phyloP scores from a whole-genome alignment of 768 basidiomycete species.

The Nidularia sp. region DNA sequence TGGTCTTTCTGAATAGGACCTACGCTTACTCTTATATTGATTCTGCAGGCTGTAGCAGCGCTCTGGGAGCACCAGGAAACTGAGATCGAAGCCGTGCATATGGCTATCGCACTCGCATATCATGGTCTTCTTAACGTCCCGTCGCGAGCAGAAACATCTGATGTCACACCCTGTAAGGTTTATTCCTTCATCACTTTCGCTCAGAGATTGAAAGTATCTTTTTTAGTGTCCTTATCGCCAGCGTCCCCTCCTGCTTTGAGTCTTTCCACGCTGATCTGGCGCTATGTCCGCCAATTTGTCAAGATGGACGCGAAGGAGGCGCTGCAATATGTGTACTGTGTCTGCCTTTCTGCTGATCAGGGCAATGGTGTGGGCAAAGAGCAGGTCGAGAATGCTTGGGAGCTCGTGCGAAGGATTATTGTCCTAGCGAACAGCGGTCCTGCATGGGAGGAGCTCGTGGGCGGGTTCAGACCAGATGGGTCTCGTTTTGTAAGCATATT shows the following conservation, averaged over 20 bases:
- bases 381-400: conserved; percentile 80
- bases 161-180: conserved; percentile 77
- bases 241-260: conserved; percentile 68
- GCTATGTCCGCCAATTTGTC: conserved; percentile 89
- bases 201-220: background rate
- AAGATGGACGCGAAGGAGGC: conserved; percentile 93
- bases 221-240: conserved; percentile 66
- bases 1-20: background rate
- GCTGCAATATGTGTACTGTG: conserved; percentile 89
- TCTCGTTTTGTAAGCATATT: conserved; percentile 68
- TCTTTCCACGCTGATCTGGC: conserved; percentile 83
- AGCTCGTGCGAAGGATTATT: conserved; percentile 73
- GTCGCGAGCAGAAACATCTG: conserved; percentile 74
- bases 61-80: conserved; percentile 84
- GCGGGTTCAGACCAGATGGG: conserved; percentile 88
- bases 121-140: conserved; percentile 89
- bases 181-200: background rate
- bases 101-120: conserved; percentile 88
- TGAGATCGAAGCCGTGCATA: conserved; percentile 91
- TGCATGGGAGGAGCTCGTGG: conserved; percentile 90
- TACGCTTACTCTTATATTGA: background rate
- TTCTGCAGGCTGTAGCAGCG: conserved; percentile 76
- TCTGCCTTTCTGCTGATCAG: conserved; percentile 76
- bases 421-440: conserved; percentile 74
- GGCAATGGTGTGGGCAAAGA: conserved; percentile 71